Evolutionary conservation across 192 early-diverging fungal genomes (phyloP), one percentile per base, ranked within the genome.

Genomic region (Pilaira anomala): DNA sequence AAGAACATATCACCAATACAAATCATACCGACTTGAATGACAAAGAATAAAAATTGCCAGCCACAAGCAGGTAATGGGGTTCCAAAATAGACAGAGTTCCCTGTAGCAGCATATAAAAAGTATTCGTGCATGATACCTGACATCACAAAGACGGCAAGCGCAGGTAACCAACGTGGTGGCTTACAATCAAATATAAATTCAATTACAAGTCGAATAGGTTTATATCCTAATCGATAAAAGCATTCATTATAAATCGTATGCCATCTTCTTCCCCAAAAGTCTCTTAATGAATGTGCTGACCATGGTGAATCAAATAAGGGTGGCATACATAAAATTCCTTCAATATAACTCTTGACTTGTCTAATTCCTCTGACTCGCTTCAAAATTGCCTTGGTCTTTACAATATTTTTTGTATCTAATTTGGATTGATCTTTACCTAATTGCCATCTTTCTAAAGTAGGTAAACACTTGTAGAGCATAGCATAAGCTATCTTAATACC

Each of bases 51-150:
- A 16, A 48, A 9, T 22, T 62, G 60, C 7, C 30, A 21, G 6
- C 60, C 60, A 14, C 57, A 40, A 12, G 39, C 57, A 8, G 39
- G 30, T 8, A 59, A 33, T n/a, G 57, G 57, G 21, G 24, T 26
- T 24, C 48, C 60, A 49, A 49, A 49, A 49, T 62, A 62, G 3
- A 36, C 13, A 11, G 28, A 39, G 36, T 14, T 39, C 21, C 60
- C 60, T 8, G 60, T 51, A 21, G 60, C 45, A 26, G 39, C 33
- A 21, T 29, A 48, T 18, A 62, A 36, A 24, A 62, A 62, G 36
- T 62, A 62, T 29, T 62, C 60, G 60, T 62, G 60, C 60, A 62
- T 62, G 5, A 62, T 39, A 8, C 60, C 60, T 22, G 46, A 50
- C 28, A 62, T 44, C 30, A 30, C 28, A 62, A 62, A 62, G 3